phyloP scores from a whole-genome alignment of 495 filamentous ascomycete species.

The Baudoinia panamericana region DNA sequence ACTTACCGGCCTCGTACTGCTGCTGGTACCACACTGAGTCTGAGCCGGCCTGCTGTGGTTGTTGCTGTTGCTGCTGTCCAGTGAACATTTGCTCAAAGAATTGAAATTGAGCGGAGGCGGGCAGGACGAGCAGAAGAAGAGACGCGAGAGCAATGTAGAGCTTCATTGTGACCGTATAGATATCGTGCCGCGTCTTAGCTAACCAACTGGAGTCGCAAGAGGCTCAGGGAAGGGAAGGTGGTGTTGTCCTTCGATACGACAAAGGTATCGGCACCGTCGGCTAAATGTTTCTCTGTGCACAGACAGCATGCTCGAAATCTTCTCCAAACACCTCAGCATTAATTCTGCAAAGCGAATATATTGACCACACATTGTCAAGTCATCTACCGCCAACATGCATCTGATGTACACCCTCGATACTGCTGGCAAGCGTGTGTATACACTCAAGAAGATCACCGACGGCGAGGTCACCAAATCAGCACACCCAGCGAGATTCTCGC shows the following conservation, averaged over 20 bases:
- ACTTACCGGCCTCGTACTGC: constrained; percentile 50
- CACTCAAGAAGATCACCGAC: constrained; percentile 64
- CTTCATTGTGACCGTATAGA: constrained; percentile 8
- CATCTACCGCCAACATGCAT: constrained; percentile 56
- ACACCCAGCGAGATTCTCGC: constrained; percentile 91
- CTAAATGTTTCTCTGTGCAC: too few species aligned
- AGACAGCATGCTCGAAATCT: too few species aligned
- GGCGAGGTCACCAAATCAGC: constrained; percentile 85
- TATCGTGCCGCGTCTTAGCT: background rate
- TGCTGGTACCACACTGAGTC: constrained; percentile 65
- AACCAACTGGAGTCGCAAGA: too few species aligned
- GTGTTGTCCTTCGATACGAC: background rate
- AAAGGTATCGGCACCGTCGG: constrained; percentile 9
- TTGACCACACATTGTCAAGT: too few species aligned
- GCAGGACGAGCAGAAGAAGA: constrained; percentile 37
- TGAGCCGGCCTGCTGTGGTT: constrained; percentile 62
- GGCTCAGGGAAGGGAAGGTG: background rate
- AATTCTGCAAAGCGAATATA: too few species aligned
- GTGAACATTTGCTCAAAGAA: constrained; percentile 70
- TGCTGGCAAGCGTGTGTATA: constrained; percentile 75
- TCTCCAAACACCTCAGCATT: too few species aligned
- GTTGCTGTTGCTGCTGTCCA: constrained; percentile 47
- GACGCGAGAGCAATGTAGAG: constrained; percentile 19
- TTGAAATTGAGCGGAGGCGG: constrained; percentile 56
- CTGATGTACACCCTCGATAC: constrained; percentile 73